A percentile compares a stretch with the other conserved stretches of the same genome.
Evolutionary conservation across 2,329 filamentous ascomycete genomes (phyloP).

Genomic region (Claviceps fusiformis): DNA sequence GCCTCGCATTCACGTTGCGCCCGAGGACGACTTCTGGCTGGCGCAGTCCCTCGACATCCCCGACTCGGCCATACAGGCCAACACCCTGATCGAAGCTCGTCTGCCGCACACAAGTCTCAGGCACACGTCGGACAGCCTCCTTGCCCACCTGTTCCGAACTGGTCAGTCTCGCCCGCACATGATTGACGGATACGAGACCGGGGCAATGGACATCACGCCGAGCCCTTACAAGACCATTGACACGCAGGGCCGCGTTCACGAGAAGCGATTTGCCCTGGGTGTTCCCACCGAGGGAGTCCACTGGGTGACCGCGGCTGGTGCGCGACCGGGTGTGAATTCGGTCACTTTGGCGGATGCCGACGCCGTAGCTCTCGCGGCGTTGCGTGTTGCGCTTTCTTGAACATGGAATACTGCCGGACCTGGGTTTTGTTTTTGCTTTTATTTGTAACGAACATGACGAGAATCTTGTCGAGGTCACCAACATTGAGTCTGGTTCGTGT

Average conservation of each 20-base stretch:
- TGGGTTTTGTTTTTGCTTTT: no score
- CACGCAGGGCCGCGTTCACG: not conserved
- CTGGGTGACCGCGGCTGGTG: conserved; percentile 5
- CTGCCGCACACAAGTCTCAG: conserved; percentile 1
- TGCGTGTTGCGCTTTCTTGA: not conserved
- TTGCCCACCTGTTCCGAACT: not conserved
- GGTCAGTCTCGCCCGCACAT: conserved; percentile 4
- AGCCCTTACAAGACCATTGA: conserved; percentile 2
- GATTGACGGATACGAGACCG: conserved; percentile 4
- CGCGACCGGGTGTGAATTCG: conserved; percentile 4
- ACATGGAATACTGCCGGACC: no score
- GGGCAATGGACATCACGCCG: conserved; percentile 1
- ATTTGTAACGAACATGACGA: no score
- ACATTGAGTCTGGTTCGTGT: no score
- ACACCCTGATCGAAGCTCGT: conserved; percentile 3
- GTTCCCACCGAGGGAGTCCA: conserved; percentile 5
- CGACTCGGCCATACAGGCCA: not conserved
- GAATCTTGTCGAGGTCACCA: no score
- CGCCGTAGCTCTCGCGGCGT: conserved; percentile 3
- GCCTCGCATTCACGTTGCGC: not conserved
- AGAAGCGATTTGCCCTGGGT: conserved; percentile 3
- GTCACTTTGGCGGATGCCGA: conserved; percentile 4
- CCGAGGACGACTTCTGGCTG: not conserved
- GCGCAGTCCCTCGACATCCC: conserved; percentile 1
- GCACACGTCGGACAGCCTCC: conserved; percentile 1